Percentiles rank a stretch among this genome's conserved stretches.
phyloP scores from a whole-genome alignment of 495 filamentous ascomycete species.

The Aspergillus saccharolyticus region DNA sequence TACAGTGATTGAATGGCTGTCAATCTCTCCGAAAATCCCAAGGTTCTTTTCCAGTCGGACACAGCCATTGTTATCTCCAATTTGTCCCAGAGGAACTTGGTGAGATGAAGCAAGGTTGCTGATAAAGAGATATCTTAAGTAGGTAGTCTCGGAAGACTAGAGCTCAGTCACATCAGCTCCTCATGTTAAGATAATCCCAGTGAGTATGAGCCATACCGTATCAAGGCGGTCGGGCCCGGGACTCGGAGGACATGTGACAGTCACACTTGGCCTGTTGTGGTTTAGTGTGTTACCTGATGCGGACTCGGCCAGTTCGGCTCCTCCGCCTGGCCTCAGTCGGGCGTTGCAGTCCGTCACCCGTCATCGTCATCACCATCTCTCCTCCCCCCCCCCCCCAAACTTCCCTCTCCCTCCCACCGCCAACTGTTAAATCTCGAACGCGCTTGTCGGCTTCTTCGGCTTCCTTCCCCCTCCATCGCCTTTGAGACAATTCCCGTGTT shows the following conservation, averaged over 20 bases:
- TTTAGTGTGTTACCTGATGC: conserved; percentile 3
- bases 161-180: not conserved
- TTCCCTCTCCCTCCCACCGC: conserved; percentile 2
- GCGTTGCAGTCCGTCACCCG: conserved; percentile 10
- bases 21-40: conserved; percentile 52
- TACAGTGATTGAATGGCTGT: conserved; percentile 44
- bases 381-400: not conserved
- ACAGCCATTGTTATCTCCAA: conserved; percentile 29
- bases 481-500: not conserved
- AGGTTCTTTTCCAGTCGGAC: conserved; percentile 30
- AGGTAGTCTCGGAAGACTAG: too few species aligned
- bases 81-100: too few species aligned
- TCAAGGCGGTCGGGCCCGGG: not conserved
- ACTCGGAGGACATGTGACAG: conserved; percentile 10
- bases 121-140: too few species aligned
- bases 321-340: conserved; percentile 12
- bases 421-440: not conserved
- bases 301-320: not conserved
- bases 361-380: conserved; percentile 14
- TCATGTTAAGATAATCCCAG: too few species aligned
- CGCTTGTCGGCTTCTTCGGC: not conserved
- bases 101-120: too few species aligned
- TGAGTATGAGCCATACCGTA: not conserved
- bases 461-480: conserved; percentile 3
- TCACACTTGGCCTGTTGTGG: not conserved